These are phyloP conservation scores for Erysimum cheiri DNA, from an alignment of 441 rosid species.

Conservation along the genomic window DNA sequence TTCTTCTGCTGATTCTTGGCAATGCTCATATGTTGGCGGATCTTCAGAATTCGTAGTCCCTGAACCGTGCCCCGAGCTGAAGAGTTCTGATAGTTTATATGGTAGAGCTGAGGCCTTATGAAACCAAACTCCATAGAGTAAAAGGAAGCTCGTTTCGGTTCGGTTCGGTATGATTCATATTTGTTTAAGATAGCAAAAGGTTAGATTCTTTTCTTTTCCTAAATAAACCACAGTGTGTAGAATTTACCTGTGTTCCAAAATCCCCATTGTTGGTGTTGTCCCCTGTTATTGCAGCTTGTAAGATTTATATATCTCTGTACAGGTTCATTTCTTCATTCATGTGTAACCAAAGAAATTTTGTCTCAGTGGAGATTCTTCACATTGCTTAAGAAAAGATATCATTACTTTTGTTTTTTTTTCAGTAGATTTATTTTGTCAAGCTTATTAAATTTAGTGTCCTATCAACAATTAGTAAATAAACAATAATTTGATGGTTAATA, in stretches of 20 bases:
- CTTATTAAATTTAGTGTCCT: background rate
- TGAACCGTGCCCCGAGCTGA: slow-evolving; percentile 49
- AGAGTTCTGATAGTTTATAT: slow-evolving; percentile 15
- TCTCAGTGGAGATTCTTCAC: slow-evolving; percentile 37
- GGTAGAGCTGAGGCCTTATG: slow-evolving; percentile 36
- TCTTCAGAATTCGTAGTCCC: slow-evolving; percentile 48
- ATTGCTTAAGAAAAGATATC: slow-evolving; percentile 41
- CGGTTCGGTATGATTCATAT: slow-evolving; percentile 27
- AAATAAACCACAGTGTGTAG: slow-evolving; percentile 37
- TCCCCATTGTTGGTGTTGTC: slow-evolving; percentile 24
- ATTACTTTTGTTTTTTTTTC: background rate
- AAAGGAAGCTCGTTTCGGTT: background rate
- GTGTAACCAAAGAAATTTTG: slow-evolving; percentile 72
- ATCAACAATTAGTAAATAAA: background rate
- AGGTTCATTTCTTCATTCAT: slow-evolving; percentile 81
- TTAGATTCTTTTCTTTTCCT: slow-evolving; percentile 31
- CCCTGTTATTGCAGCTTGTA: slow-evolving; percentile 32
- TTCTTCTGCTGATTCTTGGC: slow-evolving; percentile 42
- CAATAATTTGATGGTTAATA: background rate
- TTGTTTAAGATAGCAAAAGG: slow-evolving; percentile 31
- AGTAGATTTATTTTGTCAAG: background rate
- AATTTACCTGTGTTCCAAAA: slow-evolving; percentile 16
- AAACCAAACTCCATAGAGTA: slow-evolving; percentile 12
- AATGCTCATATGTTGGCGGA: slow-evolving; percentile 50
- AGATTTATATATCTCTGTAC: slow-evolving; percentile 40